These are phyloP conservation scores for Xylaria sp. DNA, from an alignment of 2,329 filamentous ascomycete species.

Conservation along the genomic window DNA sequence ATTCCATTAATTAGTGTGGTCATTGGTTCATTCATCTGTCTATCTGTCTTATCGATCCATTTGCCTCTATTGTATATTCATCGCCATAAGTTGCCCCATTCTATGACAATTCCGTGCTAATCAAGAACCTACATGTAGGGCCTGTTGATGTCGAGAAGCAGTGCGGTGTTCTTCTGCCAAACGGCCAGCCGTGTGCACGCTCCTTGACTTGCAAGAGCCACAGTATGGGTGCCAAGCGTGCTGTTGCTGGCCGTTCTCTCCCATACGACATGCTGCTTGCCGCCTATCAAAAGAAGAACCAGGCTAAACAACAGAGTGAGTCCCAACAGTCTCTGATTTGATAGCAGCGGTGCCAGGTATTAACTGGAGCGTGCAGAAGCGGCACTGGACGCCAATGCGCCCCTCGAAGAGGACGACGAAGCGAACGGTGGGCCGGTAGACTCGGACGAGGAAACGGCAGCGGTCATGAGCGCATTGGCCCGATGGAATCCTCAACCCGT, in stretches of 20 bases:
- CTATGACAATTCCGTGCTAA: slow-evolving; percentile 10
- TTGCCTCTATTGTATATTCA: not conserved
- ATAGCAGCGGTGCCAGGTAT: not conserved
- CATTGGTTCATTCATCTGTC: too few species aligned
- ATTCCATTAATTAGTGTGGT: slow-evolving; percentile 32
- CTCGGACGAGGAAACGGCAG: slow-evolving; percentile 91
- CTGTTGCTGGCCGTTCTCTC: slow-evolving; percentile 84
- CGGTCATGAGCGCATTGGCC: slow-evolving; percentile 84
- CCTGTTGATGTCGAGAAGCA: slow-evolving; percentile 95
- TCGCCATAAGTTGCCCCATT: not conserved
- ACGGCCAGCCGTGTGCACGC: slow-evolving; percentile 86
- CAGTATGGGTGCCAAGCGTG: slow-evolving; percentile 92
- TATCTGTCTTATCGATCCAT: not conserved
- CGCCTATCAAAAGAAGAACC: slow-evolving; percentile 96
- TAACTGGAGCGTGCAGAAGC: slow-evolving; percentile 71
- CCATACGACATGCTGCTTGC: slow-evolving; percentile 93
- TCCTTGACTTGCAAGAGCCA: slow-evolving; percentile 95
- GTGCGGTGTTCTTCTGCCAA: slow-evolving; percentile 87
- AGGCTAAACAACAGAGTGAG: slow-evolving; percentile 95
- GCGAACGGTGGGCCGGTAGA: slow-evolving; percentile 84
- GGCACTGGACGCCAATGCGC: slow-evolving; percentile 92
- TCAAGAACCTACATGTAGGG: slow-evolving; percentile 55
- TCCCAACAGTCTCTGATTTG: slow-evolving; percentile 39
- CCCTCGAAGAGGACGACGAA: slow-evolving; percentile 86
- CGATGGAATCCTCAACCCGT: slow-evolving; percentile 83